These are phyloP conservation scores for Crithidia acanthocephali DNA, from an alignment of 208 protist genomes.

Conservation along the genomic window DNA sequence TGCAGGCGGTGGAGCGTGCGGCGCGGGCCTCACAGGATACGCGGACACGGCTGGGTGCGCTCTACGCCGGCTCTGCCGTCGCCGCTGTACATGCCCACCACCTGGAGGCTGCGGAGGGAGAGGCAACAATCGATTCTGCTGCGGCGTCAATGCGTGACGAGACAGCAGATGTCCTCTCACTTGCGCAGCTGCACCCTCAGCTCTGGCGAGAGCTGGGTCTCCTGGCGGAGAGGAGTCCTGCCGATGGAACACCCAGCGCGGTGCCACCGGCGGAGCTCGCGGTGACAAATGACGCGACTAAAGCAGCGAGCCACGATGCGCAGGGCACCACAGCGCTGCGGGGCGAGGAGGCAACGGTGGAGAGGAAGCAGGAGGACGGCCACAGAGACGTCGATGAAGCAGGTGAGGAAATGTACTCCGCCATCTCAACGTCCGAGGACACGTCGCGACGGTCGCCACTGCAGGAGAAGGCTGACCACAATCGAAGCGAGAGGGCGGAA, in stretches of 20 bases:
- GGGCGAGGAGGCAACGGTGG: too few species aligned
- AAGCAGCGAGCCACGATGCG: too few species aligned
- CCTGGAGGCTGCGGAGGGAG: conserved; percentile 9
- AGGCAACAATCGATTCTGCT: too few species aligned
- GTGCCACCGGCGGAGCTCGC: too few species aligned
- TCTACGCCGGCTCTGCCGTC: conserved; percentile 31
- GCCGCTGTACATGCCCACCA: conserved; percentile 36
- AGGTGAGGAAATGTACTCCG: conserved; percentile 9
- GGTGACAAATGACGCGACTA: too few species aligned
- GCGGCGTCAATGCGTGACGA: neutral
- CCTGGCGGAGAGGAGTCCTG: neutral
- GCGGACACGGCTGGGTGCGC: conserved; percentile 20
- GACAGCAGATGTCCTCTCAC: neutral
- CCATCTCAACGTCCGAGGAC: conserved; percentile 8
- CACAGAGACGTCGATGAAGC: neutral
- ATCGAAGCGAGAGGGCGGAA: neutral
- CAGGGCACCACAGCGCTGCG: neutral
- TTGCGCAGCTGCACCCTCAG: conserved; percentile 19
- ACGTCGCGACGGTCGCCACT: neutral
- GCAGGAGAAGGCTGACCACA: neutral
- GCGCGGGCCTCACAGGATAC: conserved; percentile 24
- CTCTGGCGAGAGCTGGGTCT: conserved; percentile 32
- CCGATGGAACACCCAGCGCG: too few species aligned
- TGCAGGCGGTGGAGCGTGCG: conserved; percentile 27
- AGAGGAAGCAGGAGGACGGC: neutral